These are phyloP conservation scores for Arabis hirsuta DNA, from an alignment of 345 rosid genomes.

Conservation along the genomic window DNA sequence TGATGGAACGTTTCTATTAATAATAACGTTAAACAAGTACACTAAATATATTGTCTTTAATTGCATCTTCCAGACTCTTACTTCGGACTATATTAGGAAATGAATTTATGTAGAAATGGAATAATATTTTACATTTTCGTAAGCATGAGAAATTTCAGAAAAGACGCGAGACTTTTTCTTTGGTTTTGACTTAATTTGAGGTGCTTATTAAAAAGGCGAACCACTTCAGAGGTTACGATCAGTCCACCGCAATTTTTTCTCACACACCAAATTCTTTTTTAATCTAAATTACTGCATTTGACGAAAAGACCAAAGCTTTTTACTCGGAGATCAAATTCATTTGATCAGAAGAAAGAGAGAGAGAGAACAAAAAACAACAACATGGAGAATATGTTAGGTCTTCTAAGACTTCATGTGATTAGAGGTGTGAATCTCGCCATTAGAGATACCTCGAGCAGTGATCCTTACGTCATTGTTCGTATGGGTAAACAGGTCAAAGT, in stretches of 20 bases:
- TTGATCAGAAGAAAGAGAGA: not conserved
- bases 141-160: not conserved
- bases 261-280: not conserved
- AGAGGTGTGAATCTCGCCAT: slow-evolving; percentile 86
- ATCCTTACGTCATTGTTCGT: slow-evolving; percentile 73
- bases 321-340: slow-evolving; percentile 7
- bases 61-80: not conserved
- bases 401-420: slow-evolving; percentile 71
- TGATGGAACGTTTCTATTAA: not conserved
- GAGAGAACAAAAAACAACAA: slow-evolving; percentile 6
- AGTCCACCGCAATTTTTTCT: not conserved
- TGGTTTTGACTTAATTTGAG: slow-evolving; percentile 29
- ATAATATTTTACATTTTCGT: not conserved
- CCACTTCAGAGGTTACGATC: slow-evolving; percentile 13
- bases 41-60: not conserved
- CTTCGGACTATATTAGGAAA: not conserved
- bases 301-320: not conserved
- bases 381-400: slow-evolving; percentile 71
- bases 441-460: slow-evolving; percentile 77
- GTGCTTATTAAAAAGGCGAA: slow-evolving; percentile 6
- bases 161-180: slow-evolving; percentile 4
- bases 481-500: slow-evolving; percentile 79
- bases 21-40: not conserved
- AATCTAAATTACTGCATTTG: not conserved
- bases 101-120: not conserved